Evolutionary conservation across 1,284 basidiomycete genomes (phyloP).

Genomic region (Tilletia setariae): DNA sequence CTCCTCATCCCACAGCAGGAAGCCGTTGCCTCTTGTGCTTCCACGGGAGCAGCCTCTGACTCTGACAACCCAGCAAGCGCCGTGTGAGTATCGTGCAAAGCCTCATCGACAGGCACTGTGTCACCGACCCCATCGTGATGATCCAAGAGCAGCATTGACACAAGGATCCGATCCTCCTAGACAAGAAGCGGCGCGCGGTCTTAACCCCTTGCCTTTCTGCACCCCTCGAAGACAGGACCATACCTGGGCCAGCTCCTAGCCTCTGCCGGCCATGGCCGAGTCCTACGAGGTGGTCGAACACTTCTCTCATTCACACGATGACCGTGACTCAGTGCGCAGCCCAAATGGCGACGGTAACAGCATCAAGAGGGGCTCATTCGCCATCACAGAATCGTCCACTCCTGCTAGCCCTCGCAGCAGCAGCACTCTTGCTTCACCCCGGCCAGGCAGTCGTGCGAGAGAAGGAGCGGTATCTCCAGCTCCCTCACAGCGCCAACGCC

Average conservation of each 20-base stretch:
- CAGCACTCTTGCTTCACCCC: constrained; percentile 5
- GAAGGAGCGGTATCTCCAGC: not conserved
- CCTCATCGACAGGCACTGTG: no score
- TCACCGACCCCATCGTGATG: no score
- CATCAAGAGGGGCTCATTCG: not conserved
- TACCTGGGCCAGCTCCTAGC: not conserved
- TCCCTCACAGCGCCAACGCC: constrained; percentile 12
- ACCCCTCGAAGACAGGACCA: no score
- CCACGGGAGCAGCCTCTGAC: no score
- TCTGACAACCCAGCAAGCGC: no score
- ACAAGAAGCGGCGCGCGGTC: no score
- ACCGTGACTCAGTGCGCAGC: not conserved
- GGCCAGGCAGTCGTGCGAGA: constrained; percentile 1
- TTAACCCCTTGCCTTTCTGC: no score
- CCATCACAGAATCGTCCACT: not conserved
- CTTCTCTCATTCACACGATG: constrained; percentile 68
- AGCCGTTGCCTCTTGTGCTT: no score
- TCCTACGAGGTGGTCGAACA: constrained; percentile 73
- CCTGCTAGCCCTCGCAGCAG: not conserved
- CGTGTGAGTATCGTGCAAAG: no score
- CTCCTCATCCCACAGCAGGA: no score
- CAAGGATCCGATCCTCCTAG: no score
- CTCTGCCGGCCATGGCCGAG: constrained; percentile 65
- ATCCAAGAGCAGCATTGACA: no score
- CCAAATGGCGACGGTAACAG: not conserved